Conservation (phyloP, 2,329 filamentous ascomycete species). For the Fusarium kyushuense region DNA sequence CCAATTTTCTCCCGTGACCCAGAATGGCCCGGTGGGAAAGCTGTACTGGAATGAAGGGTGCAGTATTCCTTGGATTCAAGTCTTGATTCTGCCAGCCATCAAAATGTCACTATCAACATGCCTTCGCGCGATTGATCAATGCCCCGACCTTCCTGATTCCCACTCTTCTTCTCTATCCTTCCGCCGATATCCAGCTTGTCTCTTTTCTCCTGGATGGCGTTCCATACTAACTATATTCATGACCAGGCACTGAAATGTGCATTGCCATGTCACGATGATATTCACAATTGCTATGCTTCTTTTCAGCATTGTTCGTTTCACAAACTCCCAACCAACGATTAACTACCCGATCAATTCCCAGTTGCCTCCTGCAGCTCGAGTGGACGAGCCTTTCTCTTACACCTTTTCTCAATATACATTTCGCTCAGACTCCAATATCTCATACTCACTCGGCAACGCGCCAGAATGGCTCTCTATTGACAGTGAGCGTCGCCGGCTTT, state of each 20-base stretch:
- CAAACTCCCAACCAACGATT: constrained; percentile 57
- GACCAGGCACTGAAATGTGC: constrained; percentile 39
- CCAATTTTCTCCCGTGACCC: constrained; percentile 31
- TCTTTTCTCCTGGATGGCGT: constrained; percentile 36
- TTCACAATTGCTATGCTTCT: constrained; percentile 45
- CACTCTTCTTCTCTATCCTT: constrained; percentile 27
- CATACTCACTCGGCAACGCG: constrained; percentile 73
- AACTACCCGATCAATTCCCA: constrained; percentile 86
- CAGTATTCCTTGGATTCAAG: constrained; percentile 43
- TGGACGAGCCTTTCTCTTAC: constrained; percentile 75
- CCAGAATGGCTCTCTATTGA: constrained; percentile 83
- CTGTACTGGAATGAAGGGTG: constrained; percentile 56
- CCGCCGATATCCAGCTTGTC: constrained; percentile 20
- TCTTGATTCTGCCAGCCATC: constrained; percentile 49
- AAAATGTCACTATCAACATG: constrained; percentile 42
- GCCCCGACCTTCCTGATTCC: constrained; percentile 27
- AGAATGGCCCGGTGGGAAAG: constrained; percentile 43
- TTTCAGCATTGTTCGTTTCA: constrained; percentile 49
- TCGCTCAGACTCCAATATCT: constrained; percentile 70
- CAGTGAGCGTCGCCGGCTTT: constrained; percentile 71
- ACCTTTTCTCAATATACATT: constrained; percentile 82
- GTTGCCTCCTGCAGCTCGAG: constrained; percentile 80
- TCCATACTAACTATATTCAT: constrained; percentile 33
- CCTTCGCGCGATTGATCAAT: constrained; percentile 30
- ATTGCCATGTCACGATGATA: constrained; percentile 48